Evolutionary conservation across 2,329 filamentous ascomycete species (phyloP).

Genomic region (Amauroascus niger): DNA sequence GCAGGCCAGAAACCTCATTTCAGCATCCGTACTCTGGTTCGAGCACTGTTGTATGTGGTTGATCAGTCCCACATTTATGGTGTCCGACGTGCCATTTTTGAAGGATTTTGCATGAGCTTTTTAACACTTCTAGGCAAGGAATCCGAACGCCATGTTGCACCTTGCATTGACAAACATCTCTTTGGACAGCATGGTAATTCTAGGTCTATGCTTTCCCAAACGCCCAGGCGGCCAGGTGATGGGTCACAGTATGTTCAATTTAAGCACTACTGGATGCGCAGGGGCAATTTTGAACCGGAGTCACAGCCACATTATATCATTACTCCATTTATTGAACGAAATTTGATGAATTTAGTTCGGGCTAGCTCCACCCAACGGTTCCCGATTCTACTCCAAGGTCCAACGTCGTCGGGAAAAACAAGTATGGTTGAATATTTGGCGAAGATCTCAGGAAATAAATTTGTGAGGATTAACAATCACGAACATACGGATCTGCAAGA

Average conservation of each 20-base stretch:
- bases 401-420: constrained; percentile 94
- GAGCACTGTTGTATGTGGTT: constrained; percentile 77
- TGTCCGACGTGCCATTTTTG: constrained; percentile 73
- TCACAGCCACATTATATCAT: constrained; percentile 88
- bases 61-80: constrained; percentile 78
- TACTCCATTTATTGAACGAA: constrained; percentile 87
- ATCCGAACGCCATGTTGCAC: constrained; percentile 68
- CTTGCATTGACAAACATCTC: constrained; percentile 70
- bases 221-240: constrained; percentile 66
- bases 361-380: constrained; percentile 87
- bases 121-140: constrained; percentile 74
- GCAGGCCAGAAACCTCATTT: constrained; percentile 95
- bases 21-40: constrained; percentile 85
- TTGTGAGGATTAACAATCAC: constrained; percentile 98
- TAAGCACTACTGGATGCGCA: constrained; percentile 81
- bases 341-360: constrained; percentile 85
- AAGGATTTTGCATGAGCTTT: constrained; percentile 98
- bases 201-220: constrained; percentile 64
- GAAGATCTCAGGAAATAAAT: constrained; percentile 92
- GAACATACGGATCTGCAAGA: constrained; percentile 98
- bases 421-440: constrained; percentile 99
- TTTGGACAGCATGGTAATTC: constrained; percentile 60
- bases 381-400: constrained; percentile 89
- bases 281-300: constrained; percentile 57
- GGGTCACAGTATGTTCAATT: constrained; percentile 72